Evolutionary conservation across 306 rosid genomes (phyloP).

Genomic region (Cicer chorassanicum): DNA sequence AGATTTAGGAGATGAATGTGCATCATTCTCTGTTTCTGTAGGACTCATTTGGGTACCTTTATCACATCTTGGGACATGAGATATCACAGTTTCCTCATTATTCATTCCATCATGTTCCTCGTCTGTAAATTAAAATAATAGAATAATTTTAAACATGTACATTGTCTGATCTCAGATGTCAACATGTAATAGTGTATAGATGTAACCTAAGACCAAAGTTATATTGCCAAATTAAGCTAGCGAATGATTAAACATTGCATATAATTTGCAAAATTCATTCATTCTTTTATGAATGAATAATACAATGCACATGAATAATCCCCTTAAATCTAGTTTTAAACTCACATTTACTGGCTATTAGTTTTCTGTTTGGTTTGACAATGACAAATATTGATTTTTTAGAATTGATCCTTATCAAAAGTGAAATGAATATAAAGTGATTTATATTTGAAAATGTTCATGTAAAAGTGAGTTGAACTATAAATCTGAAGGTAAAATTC

Average conservation of each 20-base stretch:
- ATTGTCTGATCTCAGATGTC: conserved; percentile 25
- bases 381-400: too few relatives aligned
- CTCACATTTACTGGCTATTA: background rate
- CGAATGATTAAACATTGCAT: too few relatives aligned
- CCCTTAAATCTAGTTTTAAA: background rate
- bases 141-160: conserved; percentile 12
- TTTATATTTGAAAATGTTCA: too few relatives aligned
- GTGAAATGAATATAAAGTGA: too few relatives aligned
- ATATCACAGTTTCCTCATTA: conserved; percentile 42
- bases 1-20: conserved; percentile 47
- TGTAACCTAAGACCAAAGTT: background rate
- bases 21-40: conserved; percentile 51
- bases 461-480: too few relatives aligned
- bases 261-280: background rate
- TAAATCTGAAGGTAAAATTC: too few relatives aligned
- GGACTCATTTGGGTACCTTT: conserved; percentile 80
- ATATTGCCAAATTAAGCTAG: too few relatives aligned
- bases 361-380: too few relatives aligned
- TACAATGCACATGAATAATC: background rate
- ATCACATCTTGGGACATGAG: conserved; percentile 58
- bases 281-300: conserved; percentile 25
- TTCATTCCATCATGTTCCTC: conserved; percentile 50
- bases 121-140: conserved; percentile 49
- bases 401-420: too few relatives aligned
- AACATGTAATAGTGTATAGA: background rate